Percentiles rank a stretch among this genome's conserved stretches.
Evolutionary conservation across 768 basidiomycete genomes (phyloP).

Genomic region (Boletus sp.): DNA sequence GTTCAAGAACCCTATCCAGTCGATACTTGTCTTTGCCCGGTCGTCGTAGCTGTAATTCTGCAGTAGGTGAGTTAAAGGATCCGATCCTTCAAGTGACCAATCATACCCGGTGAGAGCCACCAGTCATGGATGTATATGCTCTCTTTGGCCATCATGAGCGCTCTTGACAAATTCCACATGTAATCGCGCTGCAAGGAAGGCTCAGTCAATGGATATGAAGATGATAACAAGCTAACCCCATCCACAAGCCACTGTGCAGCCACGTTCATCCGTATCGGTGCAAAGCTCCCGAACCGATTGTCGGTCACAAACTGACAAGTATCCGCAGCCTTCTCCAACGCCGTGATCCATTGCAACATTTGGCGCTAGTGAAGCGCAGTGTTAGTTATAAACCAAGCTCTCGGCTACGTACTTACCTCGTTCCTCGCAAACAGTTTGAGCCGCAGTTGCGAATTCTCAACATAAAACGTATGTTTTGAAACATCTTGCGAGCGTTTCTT

Average conservation of each 20-base stretch:
- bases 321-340: slow-evolving; percentile 75
- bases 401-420: slow-evolving; percentile 48
- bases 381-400: slow-evolving; percentile 4
- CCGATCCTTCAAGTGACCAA: not conserved
- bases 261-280: slow-evolving; percentile 89
- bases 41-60: slow-evolving; percentile 81
- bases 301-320: slow-evolving; percentile 73
- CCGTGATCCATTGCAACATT: slow-evolving; percentile 97
- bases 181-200: slow-evolving; percentile 76
- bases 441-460: slow-evolving; percentile 87
- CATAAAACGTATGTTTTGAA: slow-evolving; percentile 92
- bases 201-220: not conserved
- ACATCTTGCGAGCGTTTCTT: slow-evolving; percentile 57
- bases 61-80: not conserved
- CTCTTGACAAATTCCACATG: slow-evolving; percentile 94
- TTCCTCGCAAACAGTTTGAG: slow-evolving; percentile 86
- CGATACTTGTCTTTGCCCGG: slow-evolving; percentile 84
- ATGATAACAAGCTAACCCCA: slow-evolving; percentile 58
- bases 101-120: slow-evolving; percentile 89
- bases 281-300: slow-evolving; percentile 93
- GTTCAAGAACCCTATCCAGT: slow-evolving; percentile 79
- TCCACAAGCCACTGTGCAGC: slow-evolving; percentile 98
- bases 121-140: slow-evolving; percentile 96
- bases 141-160: slow-evolving; percentile 85
- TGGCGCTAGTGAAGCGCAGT: slow-evolving; percentile 56